Evolutionary conservation across 177 flowering plant species (phyloP), one percentile per base, ranked within the genome.

Genomic region (Telopea speciosissima): DNA sequence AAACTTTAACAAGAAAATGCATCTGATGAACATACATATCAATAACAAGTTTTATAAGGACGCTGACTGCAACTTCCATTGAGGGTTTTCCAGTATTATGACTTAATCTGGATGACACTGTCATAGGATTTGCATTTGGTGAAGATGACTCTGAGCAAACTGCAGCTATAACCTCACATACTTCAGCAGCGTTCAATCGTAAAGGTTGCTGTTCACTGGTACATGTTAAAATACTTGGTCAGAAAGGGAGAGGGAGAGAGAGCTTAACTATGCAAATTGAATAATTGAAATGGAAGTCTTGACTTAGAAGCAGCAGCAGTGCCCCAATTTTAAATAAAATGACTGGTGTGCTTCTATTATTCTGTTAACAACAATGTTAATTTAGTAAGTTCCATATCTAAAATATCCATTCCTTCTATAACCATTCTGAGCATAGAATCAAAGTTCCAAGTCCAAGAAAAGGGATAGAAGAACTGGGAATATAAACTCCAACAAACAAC

Each of bases 131-230:
- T 62, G 86, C 68, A 77, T 77, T 82, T 61, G 83, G 69, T 49
- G 84, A 73, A 73, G 89, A 82, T 54, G 88, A 70, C 83, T 91
- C 99, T 21, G 92, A 88, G 83, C 93, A 89, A 76, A 90, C 96
- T 65, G 96, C 95, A 77, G 96, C 85, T 70, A 96, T 91, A 67
- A 96, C 99, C 79, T 96, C 99, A 24, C 81, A 79, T 14, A 96
- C 97, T 85, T 96, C 99, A 72, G 83, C 87, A 80, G 93, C 80
- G 80, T 87, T 93, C 78, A 96, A 77, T 56, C 91, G 87, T 79
- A 96, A 80, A 67, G 97, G 98, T 73, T 91, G 98, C 74, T 96
- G 99, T 81, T 96, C 97, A 83, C 99, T 96, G 89, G 64, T 75
- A 12, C 73, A 83, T 22, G 78, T 31, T 14, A 60, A 42, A 65